Conservation (phyloP, 768 basidiomycete species). For the Russula lepida region DNA sequence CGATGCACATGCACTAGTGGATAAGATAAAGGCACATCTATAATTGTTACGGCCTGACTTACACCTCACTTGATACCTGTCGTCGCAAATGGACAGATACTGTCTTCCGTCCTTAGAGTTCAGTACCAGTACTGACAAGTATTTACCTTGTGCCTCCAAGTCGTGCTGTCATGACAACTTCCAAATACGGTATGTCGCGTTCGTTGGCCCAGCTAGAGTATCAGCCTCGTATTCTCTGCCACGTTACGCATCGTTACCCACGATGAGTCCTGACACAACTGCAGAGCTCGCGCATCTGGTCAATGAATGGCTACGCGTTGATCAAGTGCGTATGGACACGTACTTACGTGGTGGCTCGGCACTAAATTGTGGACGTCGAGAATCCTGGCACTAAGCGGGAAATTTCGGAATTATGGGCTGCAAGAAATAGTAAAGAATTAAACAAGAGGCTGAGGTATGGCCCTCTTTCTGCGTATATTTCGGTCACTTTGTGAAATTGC, state of each 20-base stretch:
- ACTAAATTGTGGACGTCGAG: slow-evolving; percentile 26
- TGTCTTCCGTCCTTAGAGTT: too few species aligned
- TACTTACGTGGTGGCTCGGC: not conserved
- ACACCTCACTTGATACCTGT: not conserved
- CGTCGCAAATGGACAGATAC: too few species aligned
- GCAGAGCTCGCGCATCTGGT: slow-evolving; percentile 34
- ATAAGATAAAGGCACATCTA: slow-evolving; percentile 30
- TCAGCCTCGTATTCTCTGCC: not conserved
- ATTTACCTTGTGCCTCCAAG: too few species aligned
- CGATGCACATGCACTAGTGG: slow-evolving; percentile 39
- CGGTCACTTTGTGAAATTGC: not conserved
- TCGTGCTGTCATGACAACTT: too few species aligned
- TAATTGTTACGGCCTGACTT: not conserved
- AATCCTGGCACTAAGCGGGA: slow-evolving; percentile 43
- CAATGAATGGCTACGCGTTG: slow-evolving; percentile 43
- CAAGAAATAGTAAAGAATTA: slow-evolving; percentile 39
- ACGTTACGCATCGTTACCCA: not conserved
- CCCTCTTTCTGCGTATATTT: not conserved
- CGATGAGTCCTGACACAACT: not conserved
- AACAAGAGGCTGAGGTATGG: slow-evolving; percentile 48
- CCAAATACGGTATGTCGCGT: too few species aligned
- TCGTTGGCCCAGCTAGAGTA: too few species aligned
- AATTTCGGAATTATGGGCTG: slow-evolving; percentile 39
- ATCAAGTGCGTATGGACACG: slow-evolving; percentile 30
- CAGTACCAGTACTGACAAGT: too few species aligned